phyloP scores from a whole-genome alignment of 1,284 basidiomycete species.

The Pseudozyma sp. region DNA sequence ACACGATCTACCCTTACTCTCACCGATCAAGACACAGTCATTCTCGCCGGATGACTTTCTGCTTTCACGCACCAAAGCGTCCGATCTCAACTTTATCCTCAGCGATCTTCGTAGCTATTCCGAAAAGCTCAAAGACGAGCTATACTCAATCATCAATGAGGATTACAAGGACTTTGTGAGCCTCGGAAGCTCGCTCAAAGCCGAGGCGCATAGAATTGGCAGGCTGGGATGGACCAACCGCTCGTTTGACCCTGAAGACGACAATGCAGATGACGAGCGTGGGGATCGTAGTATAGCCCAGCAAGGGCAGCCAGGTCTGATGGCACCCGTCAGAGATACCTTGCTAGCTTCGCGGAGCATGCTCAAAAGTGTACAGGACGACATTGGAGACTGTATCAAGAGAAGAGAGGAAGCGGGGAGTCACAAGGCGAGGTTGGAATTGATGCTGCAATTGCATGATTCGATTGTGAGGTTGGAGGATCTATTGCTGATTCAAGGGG shows the following conservation, averaged over 20 bases:
- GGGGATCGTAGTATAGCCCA: background rate
- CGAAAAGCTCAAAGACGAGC: slow-evolving; percentile 84
- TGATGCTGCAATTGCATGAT: slow-evolving; percentile 88
- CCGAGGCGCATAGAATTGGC: slow-evolving; percentile 44
- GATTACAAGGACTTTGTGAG: slow-evolving; percentile 98
- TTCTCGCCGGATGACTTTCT: slow-evolving; percentile 91
- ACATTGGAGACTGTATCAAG: slow-evolving; percentile 80
- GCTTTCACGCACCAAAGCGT: slow-evolving; percentile 84
- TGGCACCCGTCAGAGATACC: slow-evolving; percentile 46
- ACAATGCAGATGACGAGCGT: background rate
- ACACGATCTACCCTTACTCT: slow-evolving; percentile 80
- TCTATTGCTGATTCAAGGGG: slow-evolving; percentile 75
- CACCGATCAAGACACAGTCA: slow-evolving; percentile 70
- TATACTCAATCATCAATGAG: slow-evolving; percentile 94
- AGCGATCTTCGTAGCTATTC: slow-evolving; percentile 87
- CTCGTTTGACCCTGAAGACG: background rate
- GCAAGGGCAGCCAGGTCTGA: slow-evolving; percentile 14
- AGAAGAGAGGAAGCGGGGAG: slow-evolving; percentile 79
- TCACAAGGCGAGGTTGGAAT: slow-evolving; percentile 79
- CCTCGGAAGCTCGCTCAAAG: slow-evolving; percentile 73
- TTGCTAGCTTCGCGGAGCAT: slow-evolving; percentile 55
- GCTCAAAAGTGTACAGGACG: slow-evolving; percentile 80
- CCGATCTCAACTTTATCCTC: slow-evolving; percentile 84
- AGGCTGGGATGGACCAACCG: slow-evolving; percentile 34
- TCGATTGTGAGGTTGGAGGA: slow-evolving; percentile 84